phyloP scores from a whole-genome alignment of 1,284 basidiomycete genomes.

The Quambalaria eucalypti region DNA sequence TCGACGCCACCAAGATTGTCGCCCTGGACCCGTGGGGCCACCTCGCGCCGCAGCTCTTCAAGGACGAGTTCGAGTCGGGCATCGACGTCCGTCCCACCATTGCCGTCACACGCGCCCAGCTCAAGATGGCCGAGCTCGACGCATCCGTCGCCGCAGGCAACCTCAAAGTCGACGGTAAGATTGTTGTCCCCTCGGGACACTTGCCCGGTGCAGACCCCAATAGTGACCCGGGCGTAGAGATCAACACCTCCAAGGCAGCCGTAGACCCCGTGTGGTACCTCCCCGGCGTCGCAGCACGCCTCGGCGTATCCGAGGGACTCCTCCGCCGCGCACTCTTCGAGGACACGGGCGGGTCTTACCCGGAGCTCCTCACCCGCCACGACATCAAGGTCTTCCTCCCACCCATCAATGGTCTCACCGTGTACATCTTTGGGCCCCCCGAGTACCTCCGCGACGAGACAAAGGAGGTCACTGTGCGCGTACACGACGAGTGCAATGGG shows the following conservation, averaged over 20 bases:
- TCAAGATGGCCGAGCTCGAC: constrained; percentile 86
- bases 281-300: constrained; percentile 58
- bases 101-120: constrained; percentile 70
- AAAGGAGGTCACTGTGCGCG: constrained; percentile 76
- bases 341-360: constrained; percentile 87
- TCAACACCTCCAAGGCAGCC: constrained; percentile 64
- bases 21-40: constrained; percentile 93
- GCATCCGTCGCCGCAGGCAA: constrained; percentile 64
- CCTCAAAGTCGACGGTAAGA: constrained; percentile 69
- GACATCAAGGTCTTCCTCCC: constrained; percentile 93
- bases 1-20: constrained; percentile 72
- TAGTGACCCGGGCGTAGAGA: constrained; percentile 70
- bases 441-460: constrained; percentile 33
- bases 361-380: constrained; percentile 85
- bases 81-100: constrained; percentile 31
- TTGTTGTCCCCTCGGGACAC: constrained; percentile 50
- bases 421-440: constrained; percentile 69
- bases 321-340: constrained; percentile 84
- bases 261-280: constrained; percentile 55
- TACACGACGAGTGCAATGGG: constrained; percentile 70
- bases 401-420: constrained; percentile 81
- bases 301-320: constrained; percentile 60
- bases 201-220: constrained; percentile 23
- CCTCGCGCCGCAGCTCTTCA: constrained; percentile 70
- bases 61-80: constrained; percentile 47